Conservation (phyloP, 2,329 filamentous ascomycete species). For the Microsporum audouinii region DNA sequence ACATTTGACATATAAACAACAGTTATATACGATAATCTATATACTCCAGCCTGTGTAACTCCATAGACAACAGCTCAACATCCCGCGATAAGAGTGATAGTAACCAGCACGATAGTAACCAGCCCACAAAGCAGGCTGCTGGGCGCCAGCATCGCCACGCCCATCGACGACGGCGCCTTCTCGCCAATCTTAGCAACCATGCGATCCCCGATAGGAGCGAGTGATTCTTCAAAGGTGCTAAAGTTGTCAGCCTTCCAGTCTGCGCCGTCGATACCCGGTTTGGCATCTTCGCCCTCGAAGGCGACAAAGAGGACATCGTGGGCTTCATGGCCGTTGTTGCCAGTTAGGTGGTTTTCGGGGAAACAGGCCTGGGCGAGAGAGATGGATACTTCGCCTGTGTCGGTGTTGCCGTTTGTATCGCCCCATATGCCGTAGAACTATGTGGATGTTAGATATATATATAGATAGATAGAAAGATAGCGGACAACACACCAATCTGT, state of each 20-base stretch:
- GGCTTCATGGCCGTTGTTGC: constrained; percentile 44
- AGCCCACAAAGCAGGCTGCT: not conserved
- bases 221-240: constrained; percentile 34
- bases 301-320: constrained; percentile 53
- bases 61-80: not conserved
- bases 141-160: not conserved
- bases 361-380: constrained; percentile 49
- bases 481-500: constrained; percentile 31
- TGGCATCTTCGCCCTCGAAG: constrained; percentile 46
- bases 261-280: constrained; percentile 46
- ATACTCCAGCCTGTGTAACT: too few species aligned
- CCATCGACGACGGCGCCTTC: not conserved
- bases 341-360: constrained; percentile 40
- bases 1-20: too few species aligned
- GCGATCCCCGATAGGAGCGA: constrained; percentile 17
- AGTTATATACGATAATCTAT: too few species aligned
- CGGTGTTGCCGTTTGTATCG: constrained; percentile 49
- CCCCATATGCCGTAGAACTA: constrained; percentile 47
- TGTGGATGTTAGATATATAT: not conserved
- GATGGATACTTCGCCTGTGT: constrained; percentile 48
- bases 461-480: not conserved
- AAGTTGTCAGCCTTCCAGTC: constrained; percentile 44
- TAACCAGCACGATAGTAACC: not conserved
- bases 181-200: constrained; percentile 18
- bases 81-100: not conserved